These are phyloP conservation scores for Wallacemonas sp. DNA, from an alignment of 208 protist genomes.

Conservation along the genomic window DNA sequence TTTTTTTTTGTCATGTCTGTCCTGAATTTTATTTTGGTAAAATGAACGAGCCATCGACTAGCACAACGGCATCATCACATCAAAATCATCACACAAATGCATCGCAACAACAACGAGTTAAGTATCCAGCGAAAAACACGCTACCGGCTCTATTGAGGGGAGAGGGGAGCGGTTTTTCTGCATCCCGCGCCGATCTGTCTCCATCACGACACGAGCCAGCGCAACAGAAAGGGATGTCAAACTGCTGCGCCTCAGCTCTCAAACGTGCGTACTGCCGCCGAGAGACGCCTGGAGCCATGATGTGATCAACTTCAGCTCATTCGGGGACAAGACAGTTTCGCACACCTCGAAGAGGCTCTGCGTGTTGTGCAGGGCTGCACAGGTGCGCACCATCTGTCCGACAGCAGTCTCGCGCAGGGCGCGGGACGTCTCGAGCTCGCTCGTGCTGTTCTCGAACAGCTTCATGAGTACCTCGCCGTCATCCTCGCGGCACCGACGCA, in stretches of 20 bases:
- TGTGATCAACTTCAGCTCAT: constrained; percentile 50
- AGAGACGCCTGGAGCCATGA: constrained; percentile 40
- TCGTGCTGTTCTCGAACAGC: constrained; percentile 46
- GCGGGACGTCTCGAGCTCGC: constrained; percentile 59
- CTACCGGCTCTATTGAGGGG: too few species aligned
- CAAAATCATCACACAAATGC: too few species aligned
- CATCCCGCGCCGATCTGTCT: neutral
- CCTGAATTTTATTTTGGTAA: too few species aligned
- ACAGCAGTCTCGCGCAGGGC: constrained; percentile 49
- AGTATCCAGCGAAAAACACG: too few species aligned
- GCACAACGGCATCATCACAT: too few species aligned
- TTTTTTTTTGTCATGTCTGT: too few species aligned
- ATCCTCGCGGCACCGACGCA: constrained; percentile 51
- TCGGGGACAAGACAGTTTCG: constrained; percentile 41
- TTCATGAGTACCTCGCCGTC: constrained; percentile 43
- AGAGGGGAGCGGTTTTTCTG: too few species aligned
- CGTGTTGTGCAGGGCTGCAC: constrained; percentile 28
- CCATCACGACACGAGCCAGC: neutral
- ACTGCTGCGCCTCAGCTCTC: too few species aligned
- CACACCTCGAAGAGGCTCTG: constrained; percentile 35
- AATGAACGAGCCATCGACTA: too few species aligned
- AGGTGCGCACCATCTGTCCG: constrained; percentile 39
- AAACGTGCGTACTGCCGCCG: neutral
- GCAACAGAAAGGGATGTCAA: neutral
- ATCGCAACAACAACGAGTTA: too few species aligned